Base-by-base conservation (phyloP, 352 stramenopile genomes). In the Lagenidium giganteum region DNA sequence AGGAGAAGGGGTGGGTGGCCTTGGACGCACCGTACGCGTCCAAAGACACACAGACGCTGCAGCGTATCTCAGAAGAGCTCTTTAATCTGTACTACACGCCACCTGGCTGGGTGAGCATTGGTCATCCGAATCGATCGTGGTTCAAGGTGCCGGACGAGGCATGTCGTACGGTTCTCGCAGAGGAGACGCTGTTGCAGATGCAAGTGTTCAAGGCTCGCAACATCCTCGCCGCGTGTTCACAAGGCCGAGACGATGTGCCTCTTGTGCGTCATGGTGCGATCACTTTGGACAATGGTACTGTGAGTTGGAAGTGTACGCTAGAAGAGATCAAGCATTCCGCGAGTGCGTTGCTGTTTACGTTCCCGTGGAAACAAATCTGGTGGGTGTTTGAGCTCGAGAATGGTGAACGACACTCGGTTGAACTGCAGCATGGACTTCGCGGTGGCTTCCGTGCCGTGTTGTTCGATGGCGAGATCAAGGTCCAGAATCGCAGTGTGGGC, bases 291-390 rank as follows among this genome's bases (percentile, higher is more conserved):
- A 52, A 80, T 26, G 73, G 70, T 7, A 55, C 57, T 8, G 67
- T 58, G 3, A 61, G 70, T 39, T 86, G 73, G 68, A 73, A 76
- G 25, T 83, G 72, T 24, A 81, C 61, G 17, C 47, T 92, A 24
- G 80, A 92, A 42, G 80, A 92, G 57, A 92, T 92, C 52, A 92
- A 92, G 50, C 80, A 92, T 42, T 46, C 74, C 2, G 76, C 76
- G 17, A 89, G 76, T 22, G 74, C 80, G 14, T 49, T 92, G 13
- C 38, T 92, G 37, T 87, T 88, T 44, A 92, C 80, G 25, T 92
- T 92, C 44, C 80, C 80, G 32, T 92, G 80, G 80, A 92, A 92
- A 45, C 80, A 92, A 43, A 58, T 89, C 29, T 92, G 80, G 80
- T 92, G 80, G 80, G 75, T 88, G 39, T 79, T 92, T 31, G 68